Conservation (phyloP, 768 basidiomycete genomes). For the Tylopilus balloui region DNA sequence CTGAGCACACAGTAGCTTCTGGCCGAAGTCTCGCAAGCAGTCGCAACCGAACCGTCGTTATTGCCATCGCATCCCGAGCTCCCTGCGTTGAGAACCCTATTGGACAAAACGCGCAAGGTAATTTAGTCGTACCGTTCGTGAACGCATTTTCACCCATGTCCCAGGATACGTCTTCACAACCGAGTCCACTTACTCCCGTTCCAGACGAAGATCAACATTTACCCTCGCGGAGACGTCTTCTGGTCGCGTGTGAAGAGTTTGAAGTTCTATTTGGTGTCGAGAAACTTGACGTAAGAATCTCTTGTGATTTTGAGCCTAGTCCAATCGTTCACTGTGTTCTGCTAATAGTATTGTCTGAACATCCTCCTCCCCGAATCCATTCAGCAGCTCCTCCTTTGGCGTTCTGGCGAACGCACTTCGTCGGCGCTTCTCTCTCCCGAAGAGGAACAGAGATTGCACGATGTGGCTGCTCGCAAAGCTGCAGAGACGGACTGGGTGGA, state of each 20-base stretch:
- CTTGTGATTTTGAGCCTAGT: not conserved
- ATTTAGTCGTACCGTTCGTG: not conserved
- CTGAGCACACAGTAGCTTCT: conserved; percentile 23
- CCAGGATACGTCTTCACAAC: conserved; percentile 17
- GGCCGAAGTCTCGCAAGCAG: conserved; percentile 27
- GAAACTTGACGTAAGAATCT: conserved; percentile 46
- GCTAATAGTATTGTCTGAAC: conserved; percentile 60
- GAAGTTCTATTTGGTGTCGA: conserved; percentile 42
- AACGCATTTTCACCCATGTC: not conserved
- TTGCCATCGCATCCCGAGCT: conserved; percentile 25
- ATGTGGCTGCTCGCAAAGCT: conserved; percentile 43
- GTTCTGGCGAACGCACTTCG: conserved; percentile 52
- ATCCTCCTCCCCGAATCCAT: conserved; percentile 70
- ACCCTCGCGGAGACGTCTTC: conserved; percentile 6
- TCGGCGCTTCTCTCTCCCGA: conserved; percentile 43
- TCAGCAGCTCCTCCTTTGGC: conserved; percentile 72
- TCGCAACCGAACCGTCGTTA: conserved; percentile 28
- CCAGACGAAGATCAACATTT: conserved; percentile 8
- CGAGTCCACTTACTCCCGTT: conserved; percentile 22
- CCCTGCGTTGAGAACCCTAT: conserved; percentile 11
- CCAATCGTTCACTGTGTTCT: conserved; percentile 1
- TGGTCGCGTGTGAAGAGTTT: conserved; percentile 40
- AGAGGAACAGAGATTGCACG: conserved; percentile 55
- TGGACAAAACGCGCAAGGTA: conserved; percentile 12
- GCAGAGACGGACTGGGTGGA: conserved; percentile 66